These are phyloP conservation scores for Saccharum officinarum DNA, from an alignment of 176 grass and related monocot species.

Conservation along the genomic window DNA sequence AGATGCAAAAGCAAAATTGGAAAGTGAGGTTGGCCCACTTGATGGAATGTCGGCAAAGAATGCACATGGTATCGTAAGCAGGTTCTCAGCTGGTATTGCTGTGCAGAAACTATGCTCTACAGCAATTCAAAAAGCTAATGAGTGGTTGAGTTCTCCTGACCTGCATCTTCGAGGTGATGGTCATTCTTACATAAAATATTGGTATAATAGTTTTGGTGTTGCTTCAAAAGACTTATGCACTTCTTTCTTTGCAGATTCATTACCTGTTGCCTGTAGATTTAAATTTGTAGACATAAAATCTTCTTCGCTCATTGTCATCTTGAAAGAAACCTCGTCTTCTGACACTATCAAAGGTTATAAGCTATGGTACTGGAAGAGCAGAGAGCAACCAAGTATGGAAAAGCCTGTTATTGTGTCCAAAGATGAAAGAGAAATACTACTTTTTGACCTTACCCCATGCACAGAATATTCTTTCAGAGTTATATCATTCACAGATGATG, in stretches of 20 bases:
- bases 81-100: slow-evolving; percentile 67
- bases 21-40: slow-evolving; percentile 90
- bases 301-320: slow-evolving; percentile 70
- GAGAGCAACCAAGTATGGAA: slow-evolving; percentile 57
- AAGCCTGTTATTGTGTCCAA: slow-evolving; percentile 62
- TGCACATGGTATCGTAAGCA: slow-evolving; percentile 97
- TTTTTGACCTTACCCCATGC: slow-evolving; percentile 83
- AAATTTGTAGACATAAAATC: slow-evolving; percentile 79
- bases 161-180: slow-evolving; percentile 65
- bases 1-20: slow-evolving; percentile 88
- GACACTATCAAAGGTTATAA: slow-evolving; percentile 80
- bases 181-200: slow-evolving; percentile 23
- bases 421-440: slow-evolving; percentile 81
- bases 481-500: slow-evolving; percentile 87
- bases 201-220: slow-evolving; percentile 14
- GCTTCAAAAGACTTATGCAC: slow-evolving; percentile 16
- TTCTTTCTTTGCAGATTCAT: slow-evolving; percentile 77
- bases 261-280: slow-evolving; percentile 87
- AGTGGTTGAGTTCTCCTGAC: slow-evolving; percentile 59
- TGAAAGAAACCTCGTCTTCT: slow-evolving; percentile 66
- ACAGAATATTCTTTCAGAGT: slow-evolving; percentile 93
- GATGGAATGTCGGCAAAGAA: slow-evolving; percentile 92
- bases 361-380: slow-evolving; percentile 87
- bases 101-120: slow-evolving; percentile 84
- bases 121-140: slow-evolving; percentile 81